phyloP scores from a whole-genome alignment of 106 monocot species.

The Ottelia alismoides region DNA sequence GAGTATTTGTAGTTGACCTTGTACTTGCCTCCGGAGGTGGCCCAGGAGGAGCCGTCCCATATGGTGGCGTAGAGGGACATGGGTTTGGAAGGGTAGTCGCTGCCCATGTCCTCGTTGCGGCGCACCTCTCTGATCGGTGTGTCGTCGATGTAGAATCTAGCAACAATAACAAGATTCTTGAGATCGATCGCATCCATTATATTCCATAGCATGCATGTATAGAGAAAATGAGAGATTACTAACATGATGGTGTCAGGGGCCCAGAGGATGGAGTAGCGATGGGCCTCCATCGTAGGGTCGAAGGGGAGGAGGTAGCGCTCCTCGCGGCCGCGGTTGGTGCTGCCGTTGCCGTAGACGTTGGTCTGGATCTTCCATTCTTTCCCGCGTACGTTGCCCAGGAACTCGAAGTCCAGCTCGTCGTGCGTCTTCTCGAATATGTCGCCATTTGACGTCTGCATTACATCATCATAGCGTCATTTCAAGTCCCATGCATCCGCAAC shows the following conservation, averaged over 20 bases:
- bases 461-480: too few species aligned
- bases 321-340: conserved; percentile 77
- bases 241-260: conserved; percentile 51
- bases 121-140: conserved; percentile 61
- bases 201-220: neutral
- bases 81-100: conserved; percentile 80
- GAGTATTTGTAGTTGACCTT: conserved; percentile 62
- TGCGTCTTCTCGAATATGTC: conserved; percentile 76
- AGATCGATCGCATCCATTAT: neutral
- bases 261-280: conserved; percentile 89
- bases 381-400: conserved; percentile 72
- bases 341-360: conserved; percentile 84
- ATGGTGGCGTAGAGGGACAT: conserved; percentile 95
- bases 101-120: conserved; percentile 32
- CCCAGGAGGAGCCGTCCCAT: conserved; percentile 92
- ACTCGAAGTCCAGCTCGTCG: conserved; percentile 94
- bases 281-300: conserved; percentile 59
- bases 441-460: conserved; percentile 74
- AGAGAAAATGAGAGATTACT: too few species aligned
- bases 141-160: conserved; percentile 83
- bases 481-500: too few species aligned
- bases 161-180: neutral
- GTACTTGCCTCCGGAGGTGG: conserved; percentile 71
- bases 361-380: conserved; percentile 80
- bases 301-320: conserved; percentile 75